Base-by-base conservation (phyloP, 331 rosid genomes). In the Pyracantha coccinea region DNA sequence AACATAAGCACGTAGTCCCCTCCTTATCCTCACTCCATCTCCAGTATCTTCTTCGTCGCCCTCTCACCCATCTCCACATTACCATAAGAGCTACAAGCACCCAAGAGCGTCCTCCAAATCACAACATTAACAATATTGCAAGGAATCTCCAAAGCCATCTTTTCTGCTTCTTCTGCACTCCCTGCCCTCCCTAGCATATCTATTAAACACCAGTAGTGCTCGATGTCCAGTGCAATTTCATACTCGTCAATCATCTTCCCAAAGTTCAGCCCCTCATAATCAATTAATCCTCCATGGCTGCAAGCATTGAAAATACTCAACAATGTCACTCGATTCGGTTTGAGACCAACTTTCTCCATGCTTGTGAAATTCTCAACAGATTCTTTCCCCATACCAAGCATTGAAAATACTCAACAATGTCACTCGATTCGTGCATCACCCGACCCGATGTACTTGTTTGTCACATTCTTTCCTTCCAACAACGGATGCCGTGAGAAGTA, bases 1-100 rank as follows among this genome's bases (percentile, higher is more conserved):
- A 93, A 92, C 93, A 92, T 90, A 69, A 88, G 93, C 75, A 90
- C 96, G 80, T 88, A 92, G 81, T 92, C 97, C 68, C 91, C 97
- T 33, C 96, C 89, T 66, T 88, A 81, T 70, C 82, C 78, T 75
- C 81, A 81, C 83, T 92, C 89, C 83, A 84, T 78, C 79, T 84
- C 89, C 69, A 90, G 41, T 79, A 90, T 75, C 77, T 78, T 92
- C 70, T 45, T 66, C 15, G 86, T 83, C 58, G 83, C 92, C 68
- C 96, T 84, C 85, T 90, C 89, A 7, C 89, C 91, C 59, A 90
- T 88, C 81, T 84, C 86, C 59, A 80, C 87, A 66, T 87, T 81
- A 16, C 85, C 88, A 55, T 88, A 88, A 80, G 90, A 78, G 75
- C 86, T 88, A 79, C 97, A 92, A 77, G 97, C 88, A 55, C 96